Evolutionary conservation across 805 yeast species (phyloP), one percentile per base, ranked within the genome.

Genomic region (Wickerhamiella lipophila): DNA sequence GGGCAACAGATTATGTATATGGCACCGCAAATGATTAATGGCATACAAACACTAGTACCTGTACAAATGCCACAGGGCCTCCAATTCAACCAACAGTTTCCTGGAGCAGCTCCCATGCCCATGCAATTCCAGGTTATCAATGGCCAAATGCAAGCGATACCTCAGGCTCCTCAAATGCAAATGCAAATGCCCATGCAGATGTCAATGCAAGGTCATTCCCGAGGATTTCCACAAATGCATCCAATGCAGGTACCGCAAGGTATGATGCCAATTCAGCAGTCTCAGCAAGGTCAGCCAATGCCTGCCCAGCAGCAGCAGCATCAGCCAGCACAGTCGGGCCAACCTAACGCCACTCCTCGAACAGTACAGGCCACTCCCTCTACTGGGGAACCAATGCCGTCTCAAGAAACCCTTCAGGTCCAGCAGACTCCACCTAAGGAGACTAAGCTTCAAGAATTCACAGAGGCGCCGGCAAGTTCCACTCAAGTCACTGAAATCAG

Each of bases 221-320:
- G 22, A 15, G 32, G 19, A 34, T 26, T 40, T 21, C 43, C 35
- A 11, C 49, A 22, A 15, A 43, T 30, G 45, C 35, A 22, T 13
- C 49, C 40, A 19, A 46, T 46, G 52, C 52, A 36, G 35, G 27
- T 45, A 42, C 16, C 22, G 6, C 46, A 21, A 13, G 39, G 34
- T 6, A 29, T 42, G 39, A 22, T 19, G 23, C 29, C 12, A 34
- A 30, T 32, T 12, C 46, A 42, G 42, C 26, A 12, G 7, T 7
- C 11, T 21, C 26, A 21, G 15, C 42, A 38, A 21, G 26, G 42
- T n/a, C n/a, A n/a, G n/a, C n/a, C n/a, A n/a, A n/a, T n/a, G n/a
- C n/a, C 38, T 32, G 9, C 11, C 21, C 26, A 23, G 26, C 26
- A 23, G 26, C 26, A 5, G 8, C 26, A 23, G 26, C 19, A 18